A percentile compares a stretch with the other conserved stretches of the same genome.
Conservation (phyloP, 495 filamentous ascomycete species). For the Penicillium dipodomyicola region DNA sequence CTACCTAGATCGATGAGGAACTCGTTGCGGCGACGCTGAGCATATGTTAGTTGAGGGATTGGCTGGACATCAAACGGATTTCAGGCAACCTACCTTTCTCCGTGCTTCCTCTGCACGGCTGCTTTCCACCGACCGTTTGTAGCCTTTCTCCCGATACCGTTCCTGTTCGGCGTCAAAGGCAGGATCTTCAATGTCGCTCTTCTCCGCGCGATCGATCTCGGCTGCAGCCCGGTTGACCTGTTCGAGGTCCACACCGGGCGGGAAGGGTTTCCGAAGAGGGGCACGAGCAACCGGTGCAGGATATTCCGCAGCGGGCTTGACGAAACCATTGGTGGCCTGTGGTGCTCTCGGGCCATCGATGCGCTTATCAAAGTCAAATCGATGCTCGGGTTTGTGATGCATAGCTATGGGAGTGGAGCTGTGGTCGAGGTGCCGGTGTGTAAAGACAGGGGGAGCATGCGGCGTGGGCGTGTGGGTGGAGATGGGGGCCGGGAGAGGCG, state of each 20-base stretch:
- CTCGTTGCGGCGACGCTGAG: constrained; percentile 55
- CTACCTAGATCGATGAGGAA: constrained; percentile 49
- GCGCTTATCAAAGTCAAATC: constrained; percentile 24
- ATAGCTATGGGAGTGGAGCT: constrained; percentile 26
- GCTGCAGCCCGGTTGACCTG: constrained; percentile 61
- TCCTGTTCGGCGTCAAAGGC: constrained; percentile 59
- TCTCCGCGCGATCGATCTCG: constrained; percentile 64
- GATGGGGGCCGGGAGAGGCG: constrained; percentile 29
- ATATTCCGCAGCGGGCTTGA: constrained; percentile 14
- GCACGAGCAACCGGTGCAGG: constrained; percentile 1
- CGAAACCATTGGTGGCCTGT: constrained; percentile 21
- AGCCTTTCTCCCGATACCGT: constrained; percentile 49
- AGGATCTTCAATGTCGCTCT: constrained; percentile 63
- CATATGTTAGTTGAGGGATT: constrained; percentile 20
- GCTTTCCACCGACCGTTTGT: constrained; percentile 62
- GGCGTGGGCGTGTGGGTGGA: constrained; percentile 28
- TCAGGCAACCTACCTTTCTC: constrained; percentile 47
- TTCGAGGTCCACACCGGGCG: constrained; percentile 54
- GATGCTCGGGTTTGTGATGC: constrained; percentile 34
- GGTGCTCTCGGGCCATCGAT: constrained; percentile 11
- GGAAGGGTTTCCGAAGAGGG: constrained; percentile 23
- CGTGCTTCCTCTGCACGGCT: constrained; percentile 55
- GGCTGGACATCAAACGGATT: constrained; percentile 16
- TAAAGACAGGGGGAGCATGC: constrained; percentile 14
- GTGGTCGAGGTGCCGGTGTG: constrained; percentile 24